phyloP scores from a whole-genome alignment of 106 monocot species.

The Iris macrosiphon region DNA sequence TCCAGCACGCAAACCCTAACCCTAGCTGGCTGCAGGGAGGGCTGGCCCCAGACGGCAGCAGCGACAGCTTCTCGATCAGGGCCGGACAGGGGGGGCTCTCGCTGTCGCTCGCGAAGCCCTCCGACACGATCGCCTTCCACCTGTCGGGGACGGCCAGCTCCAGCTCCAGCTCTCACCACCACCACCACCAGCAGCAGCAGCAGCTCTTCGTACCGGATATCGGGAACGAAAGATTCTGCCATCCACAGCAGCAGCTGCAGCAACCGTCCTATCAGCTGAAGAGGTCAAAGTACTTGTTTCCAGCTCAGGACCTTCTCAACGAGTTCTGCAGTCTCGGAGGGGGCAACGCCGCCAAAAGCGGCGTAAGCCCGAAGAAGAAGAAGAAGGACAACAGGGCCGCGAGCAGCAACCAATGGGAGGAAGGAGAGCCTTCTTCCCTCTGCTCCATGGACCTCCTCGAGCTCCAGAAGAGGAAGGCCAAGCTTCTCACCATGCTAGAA shows the following conservation, averaged over 20 bases:
- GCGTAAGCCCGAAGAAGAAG: neutral
- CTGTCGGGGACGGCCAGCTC: neutral
- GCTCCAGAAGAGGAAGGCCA: slow-evolving; percentile 52
- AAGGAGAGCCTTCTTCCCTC: slow-evolving; percentile 19
- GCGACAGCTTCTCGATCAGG: neutral
- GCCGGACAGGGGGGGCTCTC: slow-evolving; percentile 13
- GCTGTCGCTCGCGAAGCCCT: slow-evolving; percentile 16
- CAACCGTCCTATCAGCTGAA: slow-evolving; percentile 19
- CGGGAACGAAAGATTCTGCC: neutral
- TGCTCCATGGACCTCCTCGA: slow-evolving; percentile 49
- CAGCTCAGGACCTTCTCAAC: slow-evolving; percentile 42
- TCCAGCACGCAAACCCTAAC: slow-evolving; percentile 11
- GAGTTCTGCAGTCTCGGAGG: slow-evolving; percentile 47
- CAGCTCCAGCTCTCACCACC: neutral
- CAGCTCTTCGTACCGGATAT: slow-evolving; percentile 6
- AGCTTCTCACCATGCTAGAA: slow-evolving; percentile 51
- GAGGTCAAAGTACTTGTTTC: slow-evolving; percentile 40
- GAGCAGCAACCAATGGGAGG: neutral
- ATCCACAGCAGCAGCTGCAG: neutral
- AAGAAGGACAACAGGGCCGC: neutral
- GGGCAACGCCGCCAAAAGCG: neutral
- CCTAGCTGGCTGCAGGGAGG: neutral
- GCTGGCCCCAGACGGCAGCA: neutral
- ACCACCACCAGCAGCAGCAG: too few relatives aligned
- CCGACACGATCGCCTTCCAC: neutral